phyloP scores from a whole-genome alignment of 805 yeast genomes.

The Ogataea trehalophila region DNA sequence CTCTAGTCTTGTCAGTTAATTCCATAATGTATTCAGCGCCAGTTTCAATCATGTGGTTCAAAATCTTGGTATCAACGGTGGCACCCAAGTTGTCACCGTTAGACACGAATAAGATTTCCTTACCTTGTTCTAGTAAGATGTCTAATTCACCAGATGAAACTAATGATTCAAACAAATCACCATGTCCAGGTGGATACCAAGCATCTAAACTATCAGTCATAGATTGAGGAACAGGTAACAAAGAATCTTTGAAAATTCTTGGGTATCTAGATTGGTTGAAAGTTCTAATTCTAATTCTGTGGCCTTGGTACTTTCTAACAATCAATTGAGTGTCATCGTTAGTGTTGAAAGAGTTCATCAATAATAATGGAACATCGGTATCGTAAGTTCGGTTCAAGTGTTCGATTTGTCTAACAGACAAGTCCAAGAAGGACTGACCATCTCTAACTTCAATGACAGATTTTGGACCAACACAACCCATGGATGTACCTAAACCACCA shows the following conservation, averaged over 20 bases:
- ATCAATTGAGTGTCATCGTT: constrained; percentile 92
- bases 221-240: constrained; percentile 85
- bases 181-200: constrained; percentile 99
- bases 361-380: constrained; percentile 89
- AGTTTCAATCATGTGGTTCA: constrained; percentile 88
- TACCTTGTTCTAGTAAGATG: constrained; percentile 83
- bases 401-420: constrained; percentile 95
- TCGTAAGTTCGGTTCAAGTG: constrained; percentile 85
- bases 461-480: constrained; percentile 99
- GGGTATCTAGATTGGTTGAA: constrained; percentile 99
- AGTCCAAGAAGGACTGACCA: constrained; percentile 93
- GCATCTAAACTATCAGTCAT: constrained; percentile 70
- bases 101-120: constrained; percentile 91
- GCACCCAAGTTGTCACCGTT: constrained; percentile 99
- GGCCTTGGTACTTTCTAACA: constrained; percentile 95
- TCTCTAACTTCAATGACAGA: constrained; percentile 98
- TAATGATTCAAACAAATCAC: constrained; percentile 91
- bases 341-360: constrained; percentile 98
- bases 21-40: constrained; percentile 97
- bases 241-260: constrained; percentile 90
- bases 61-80: constrained; percentile 86
- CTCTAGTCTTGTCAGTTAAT: constrained; percentile 96
- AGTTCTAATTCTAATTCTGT: constrained; percentile 89
- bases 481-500: constrained; percentile 98
- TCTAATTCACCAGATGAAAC: constrained; percentile 90